Evolutionary conservation across 768 basidiomycete species (phyloP).

Genomic region (Coprinopsis marcescibilis): DNA sequence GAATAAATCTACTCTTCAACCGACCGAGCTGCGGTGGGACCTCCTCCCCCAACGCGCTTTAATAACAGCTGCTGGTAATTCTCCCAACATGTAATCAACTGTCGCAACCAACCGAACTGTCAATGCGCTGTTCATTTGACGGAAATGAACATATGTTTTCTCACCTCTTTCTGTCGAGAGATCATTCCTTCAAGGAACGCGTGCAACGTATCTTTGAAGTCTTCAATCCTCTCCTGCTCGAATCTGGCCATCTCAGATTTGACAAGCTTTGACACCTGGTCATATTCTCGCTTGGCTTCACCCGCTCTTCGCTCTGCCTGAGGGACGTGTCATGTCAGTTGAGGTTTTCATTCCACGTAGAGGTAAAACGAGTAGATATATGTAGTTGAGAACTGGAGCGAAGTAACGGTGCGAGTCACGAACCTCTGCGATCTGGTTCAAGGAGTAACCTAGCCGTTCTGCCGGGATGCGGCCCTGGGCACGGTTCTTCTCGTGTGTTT

Average conservation of each 20-base stretch:
- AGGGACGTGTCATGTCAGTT: slow-evolving; percentile 1
- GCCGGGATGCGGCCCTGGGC: slow-evolving; percentile 67
- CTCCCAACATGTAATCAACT: slow-evolving; percentile 81
- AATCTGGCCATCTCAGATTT: slow-evolving; percentile 89
- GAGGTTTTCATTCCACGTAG: not conserved
- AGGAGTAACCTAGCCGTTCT: slow-evolving; percentile 67
- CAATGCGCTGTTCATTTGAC: no score
- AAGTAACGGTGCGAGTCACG: no score
- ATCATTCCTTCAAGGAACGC: slow-evolving; percentile 87
- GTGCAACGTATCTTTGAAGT: slow-evolving; percentile 84
- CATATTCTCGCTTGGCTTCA: slow-evolving; percentile 85
- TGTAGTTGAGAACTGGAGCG: no score
- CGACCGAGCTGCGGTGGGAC: not conserved
- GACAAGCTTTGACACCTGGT: slow-evolving; percentile 79
- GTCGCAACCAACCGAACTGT: no score
- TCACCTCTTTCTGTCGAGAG: slow-evolving; percentile 70
- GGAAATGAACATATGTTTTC: slow-evolving; percentile 13
- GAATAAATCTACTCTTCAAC: no score
- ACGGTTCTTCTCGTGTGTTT: slow-evolving; percentile 76
- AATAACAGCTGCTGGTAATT: slow-evolving; percentile 70
- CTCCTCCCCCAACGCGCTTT: slow-evolving; percentile 23
- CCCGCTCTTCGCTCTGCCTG: slow-evolving; percentile 82
- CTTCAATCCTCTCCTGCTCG: slow-evolving; percentile 88
- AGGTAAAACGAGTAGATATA: no score
- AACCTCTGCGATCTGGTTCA: slow-evolving; percentile 79